Conservation (phyloP, 176 grass and related monocot species). For the Microstegium vimineum region DNA sequence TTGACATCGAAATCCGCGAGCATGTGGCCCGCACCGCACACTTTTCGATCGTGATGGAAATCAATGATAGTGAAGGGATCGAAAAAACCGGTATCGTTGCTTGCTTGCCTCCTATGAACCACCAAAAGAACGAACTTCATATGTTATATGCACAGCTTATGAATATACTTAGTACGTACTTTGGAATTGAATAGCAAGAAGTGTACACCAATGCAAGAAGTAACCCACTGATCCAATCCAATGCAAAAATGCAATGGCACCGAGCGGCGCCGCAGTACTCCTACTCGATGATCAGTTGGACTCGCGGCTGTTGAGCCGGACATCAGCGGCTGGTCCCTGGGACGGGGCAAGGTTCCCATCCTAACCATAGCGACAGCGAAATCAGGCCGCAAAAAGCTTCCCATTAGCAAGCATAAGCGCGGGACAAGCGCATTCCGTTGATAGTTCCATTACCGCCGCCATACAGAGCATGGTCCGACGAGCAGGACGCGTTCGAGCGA, state of each 20-base stretch:
- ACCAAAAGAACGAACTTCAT: neutral
- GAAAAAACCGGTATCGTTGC: neutral
- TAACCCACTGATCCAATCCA: neutral
- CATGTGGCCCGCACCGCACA: neutral
- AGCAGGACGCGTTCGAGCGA: conserved; percentile 55
- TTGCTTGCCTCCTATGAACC: neutral
- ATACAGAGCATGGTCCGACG: conserved; percentile 76
- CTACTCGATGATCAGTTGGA: conserved; percentile 31
- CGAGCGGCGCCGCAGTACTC: no score
- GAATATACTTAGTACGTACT: neutral
- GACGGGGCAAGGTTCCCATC: conserved; percentile 38
- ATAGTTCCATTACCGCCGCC: conserved; percentile 27
- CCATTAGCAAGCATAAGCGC: conserved; percentile 41
- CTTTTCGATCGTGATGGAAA: neutral
- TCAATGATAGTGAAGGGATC: neutral
- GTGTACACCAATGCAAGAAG: neutral
- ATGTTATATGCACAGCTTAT: neutral
- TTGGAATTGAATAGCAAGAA: neutral
- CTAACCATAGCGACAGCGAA: conserved; percentile 74
- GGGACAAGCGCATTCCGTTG: conserved; percentile 59
- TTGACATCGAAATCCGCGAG: neutral
- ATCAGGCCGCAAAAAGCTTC: conserved; percentile 25
- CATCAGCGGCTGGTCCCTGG: conserved; percentile 30
- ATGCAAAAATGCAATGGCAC: neutral
- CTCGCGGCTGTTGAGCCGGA: conserved; percentile 61